phyloP scores from a whole-genome alignment of 345 rosid genomes.

The Alliaria petiolata region DNA sequence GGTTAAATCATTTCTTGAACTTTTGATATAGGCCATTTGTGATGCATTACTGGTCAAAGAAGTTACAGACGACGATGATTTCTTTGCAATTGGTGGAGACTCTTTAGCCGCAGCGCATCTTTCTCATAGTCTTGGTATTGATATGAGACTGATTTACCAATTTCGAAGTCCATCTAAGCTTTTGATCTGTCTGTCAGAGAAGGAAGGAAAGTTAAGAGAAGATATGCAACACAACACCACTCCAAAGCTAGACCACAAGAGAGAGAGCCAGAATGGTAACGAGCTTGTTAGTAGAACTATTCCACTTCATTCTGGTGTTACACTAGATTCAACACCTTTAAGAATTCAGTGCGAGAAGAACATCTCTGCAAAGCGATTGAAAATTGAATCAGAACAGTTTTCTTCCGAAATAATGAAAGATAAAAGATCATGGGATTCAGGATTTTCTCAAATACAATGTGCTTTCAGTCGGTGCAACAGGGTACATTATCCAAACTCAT shows the following conservation, averaged over 20 bases:
- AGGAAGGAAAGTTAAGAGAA: slow-evolving; percentile 24
- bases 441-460: slow-evolving; percentile 35
- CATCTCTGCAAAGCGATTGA: slow-evolving; percentile 45
- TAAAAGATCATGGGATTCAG: slow-evolving; percentile 39
- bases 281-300: slow-evolving; percentile 28
- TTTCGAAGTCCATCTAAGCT: slow-evolving; percentile 73
- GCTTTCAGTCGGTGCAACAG: slow-evolving; percentile 83
- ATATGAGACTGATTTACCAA: slow-evolving; percentile 71
- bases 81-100: slow-evolving; percentile 86
- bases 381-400: slow-evolving; percentile 35
- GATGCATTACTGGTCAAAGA: slow-evolving; percentile 65
- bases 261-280: slow-evolving; percentile 23
- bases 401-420: slow-evolving; percentile 23
- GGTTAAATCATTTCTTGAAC: slow-evolving; percentile 5
- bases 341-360: slow-evolving; percentile 23
- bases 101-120: slow-evolving; percentile 86
- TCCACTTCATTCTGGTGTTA: slow-evolving; percentile 19
- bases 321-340: slow-evolving; percentile 21
- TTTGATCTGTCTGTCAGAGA: slow-evolving; percentile 43
- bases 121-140: slow-evolving; percentile 73
- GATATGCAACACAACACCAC: slow-evolving; percentile 25
- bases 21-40: slow-evolving; percentile 63
- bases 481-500: slow-evolving; percentile 41
- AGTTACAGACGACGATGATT: slow-evolving; percentile 67
- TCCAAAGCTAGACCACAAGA: slow-evolving; percentile 34